Base-by-base conservation (phyloP, 176 grass and related monocot genomes). In the Carex kokanica region DNA sequence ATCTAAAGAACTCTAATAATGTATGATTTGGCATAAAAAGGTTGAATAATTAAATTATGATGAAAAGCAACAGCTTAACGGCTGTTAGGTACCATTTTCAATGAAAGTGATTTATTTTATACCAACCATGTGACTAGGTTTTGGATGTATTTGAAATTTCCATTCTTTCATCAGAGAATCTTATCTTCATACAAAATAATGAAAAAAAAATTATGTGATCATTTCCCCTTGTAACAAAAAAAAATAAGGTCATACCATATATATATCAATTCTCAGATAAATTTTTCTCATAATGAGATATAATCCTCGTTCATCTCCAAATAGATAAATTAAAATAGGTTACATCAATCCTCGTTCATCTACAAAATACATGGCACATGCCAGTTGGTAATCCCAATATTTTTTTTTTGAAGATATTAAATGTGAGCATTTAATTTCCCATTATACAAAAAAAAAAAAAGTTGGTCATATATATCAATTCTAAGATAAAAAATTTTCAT, bases 1-100 rank as follows among this genome's bases (percentile, higher is more conserved):
- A 25, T 21, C 60, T 47, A 82, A 82, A 63, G 16, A 58, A 58
- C 31, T 52, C 6, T 36, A 81, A 81, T 81, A 38, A 81, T 62
- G 25, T 38, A 41, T 61, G 78, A 41, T 29, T 34, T 16, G 34
- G 34, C 49, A 54, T 17, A 54, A 23, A 67, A 67, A 52, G 21
- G 20, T 63, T 82, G 5, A 66, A 82, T 82, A 64, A 64, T 64
- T 66, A 62, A 64, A 82, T 66, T 82, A 63, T 9, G 12, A 64
- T 53, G 41, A 82, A 82, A 82, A 82, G 80, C 80, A 66, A 82
- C 80, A 82, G 52, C 80, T 67, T 82, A 82, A 82, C 80, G 80
- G 80, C 60, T 51, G 24, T 52, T 20, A 67, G 80, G 60, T 82
- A 82, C 66, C 41, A 64, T 82, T 29, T 82, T 82, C 80, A 23